Percentiles rank a stretch among this genome's conserved stretches.
phyloP scores from a whole-genome alignment of 768 basidiomycete species.

The Calocybe cyanea region DNA sequence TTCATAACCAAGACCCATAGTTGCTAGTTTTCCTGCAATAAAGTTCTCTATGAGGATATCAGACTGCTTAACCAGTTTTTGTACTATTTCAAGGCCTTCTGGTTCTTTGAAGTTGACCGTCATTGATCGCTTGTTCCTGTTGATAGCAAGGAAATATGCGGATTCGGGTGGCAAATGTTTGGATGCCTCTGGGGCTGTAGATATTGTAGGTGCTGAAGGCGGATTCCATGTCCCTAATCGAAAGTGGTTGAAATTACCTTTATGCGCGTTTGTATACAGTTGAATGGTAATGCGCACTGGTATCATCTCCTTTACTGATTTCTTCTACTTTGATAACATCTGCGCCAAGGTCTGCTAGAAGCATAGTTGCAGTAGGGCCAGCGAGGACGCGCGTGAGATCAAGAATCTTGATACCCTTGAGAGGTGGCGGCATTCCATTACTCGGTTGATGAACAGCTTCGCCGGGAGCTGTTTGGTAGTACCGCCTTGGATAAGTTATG shows the following conservation, averaged over 20 bases:
- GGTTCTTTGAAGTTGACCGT: slow-evolving; percentile 84
- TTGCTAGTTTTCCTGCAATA: slow-evolving; percentile 77
- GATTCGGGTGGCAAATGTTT: slow-evolving; percentile 81
- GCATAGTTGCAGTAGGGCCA: slow-evolving; percentile 91
- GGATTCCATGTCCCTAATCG: slow-evolving; percentile 62
- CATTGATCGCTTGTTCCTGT: slow-evolving; percentile 86
- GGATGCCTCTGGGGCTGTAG: slow-evolving; percentile 47
- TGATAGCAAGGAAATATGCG: slow-evolving; percentile 87
- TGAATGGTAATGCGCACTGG: slow-evolving; percentile 30
- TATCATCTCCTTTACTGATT: slow-evolving; percentile 80
- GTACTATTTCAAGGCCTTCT: slow-evolving; percentile 73
- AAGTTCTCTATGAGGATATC: slow-evolving; percentile 93
- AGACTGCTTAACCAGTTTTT: slow-evolving; percentile 63
- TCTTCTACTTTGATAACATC: slow-evolving; percentile 94
- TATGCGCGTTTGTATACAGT: no score
- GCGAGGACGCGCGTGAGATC: slow-evolving; percentile 89
- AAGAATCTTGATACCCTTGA: slow-evolving; percentile 77
- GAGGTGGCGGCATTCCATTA: slow-evolving; percentile 68
- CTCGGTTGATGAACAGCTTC: slow-evolving; percentile 5
- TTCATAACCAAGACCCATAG: slow-evolving; percentile 84
- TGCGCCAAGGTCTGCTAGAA: slow-evolving; percentile 88
- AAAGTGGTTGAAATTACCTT: slow-evolving; percentile 10
- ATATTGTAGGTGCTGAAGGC: slow-evolving; percentile 49
- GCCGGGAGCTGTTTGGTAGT: slow-evolving; percentile 6
- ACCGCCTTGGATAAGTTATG: not conserved